Conservation (phyloP, 2,329 filamentous ascomycete species). For the Colletotrichum musicola region DNA sequence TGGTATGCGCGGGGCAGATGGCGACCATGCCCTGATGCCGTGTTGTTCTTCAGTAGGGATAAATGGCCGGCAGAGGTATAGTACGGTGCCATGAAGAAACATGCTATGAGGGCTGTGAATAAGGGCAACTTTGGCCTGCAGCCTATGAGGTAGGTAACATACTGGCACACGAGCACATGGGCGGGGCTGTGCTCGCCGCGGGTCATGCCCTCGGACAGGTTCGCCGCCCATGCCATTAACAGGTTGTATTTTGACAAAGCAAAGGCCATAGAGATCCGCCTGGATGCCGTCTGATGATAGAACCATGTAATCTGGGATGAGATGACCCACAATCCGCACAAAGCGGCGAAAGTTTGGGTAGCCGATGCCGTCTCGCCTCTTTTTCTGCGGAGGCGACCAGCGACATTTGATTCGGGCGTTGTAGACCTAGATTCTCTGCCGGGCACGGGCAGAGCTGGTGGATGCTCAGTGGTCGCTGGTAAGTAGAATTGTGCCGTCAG, state of each 20-base stretch:
- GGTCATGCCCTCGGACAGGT: constrained; percentile 45
- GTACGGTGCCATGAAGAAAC: constrained; percentile 33
- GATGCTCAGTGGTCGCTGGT: constrained; percentile 33
- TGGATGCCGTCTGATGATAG: constrained; percentile 43
- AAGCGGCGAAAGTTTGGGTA: constrained; percentile 45
- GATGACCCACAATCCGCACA: constrained; percentile 54
- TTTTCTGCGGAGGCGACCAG: background rate
- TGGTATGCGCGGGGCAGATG: constrained; percentile 19
- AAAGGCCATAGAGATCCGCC: constrained; percentile 41
- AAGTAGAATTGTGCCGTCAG: constrained; percentile 29
- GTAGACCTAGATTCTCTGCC: background rate
- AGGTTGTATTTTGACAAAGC: constrained; percentile 54
- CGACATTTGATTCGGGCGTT: background rate
- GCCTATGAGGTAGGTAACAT: constrained; percentile 34
- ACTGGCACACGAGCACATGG: constrained; percentile 53
- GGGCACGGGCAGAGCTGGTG: constrained; percentile 31
- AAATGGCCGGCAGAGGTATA: constrained; percentile 36
- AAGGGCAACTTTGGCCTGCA: background rate
- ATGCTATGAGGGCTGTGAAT: constrained; percentile 18
- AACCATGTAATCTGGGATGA: constrained; percentile 47
- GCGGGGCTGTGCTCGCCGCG: constrained; percentile 45
- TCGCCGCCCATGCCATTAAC: constrained; percentile 53
- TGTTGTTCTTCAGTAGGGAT: constrained; percentile 31
- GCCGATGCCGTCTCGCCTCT: background rate
- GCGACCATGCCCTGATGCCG: constrained; percentile 30